These are phyloP conservation scores for Trichoderma erinaceum DNA, from an alignment of 495 filamentous ascomycete species.

Conservation along the genomic window DNA sequence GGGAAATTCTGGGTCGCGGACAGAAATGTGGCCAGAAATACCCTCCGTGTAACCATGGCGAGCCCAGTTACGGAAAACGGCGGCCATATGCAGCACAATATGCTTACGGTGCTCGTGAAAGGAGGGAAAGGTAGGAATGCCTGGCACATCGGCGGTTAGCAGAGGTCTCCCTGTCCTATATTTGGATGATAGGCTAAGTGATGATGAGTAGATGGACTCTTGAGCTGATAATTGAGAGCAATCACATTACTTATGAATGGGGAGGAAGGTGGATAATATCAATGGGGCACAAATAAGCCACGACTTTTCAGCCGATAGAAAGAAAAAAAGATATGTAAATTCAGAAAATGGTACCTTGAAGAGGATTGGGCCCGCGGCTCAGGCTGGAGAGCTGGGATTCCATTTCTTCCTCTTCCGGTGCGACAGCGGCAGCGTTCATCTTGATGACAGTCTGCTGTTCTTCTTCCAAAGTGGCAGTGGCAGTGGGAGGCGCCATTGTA, in stretches of 20 bases:
- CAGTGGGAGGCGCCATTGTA: constrained; percentile 5
- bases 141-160: constrained; percentile 2
- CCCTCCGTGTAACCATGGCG: constrained; percentile 51
- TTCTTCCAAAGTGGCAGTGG: constrained; percentile 7
- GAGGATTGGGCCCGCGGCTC: constrained; percentile 14
- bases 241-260: neutral
- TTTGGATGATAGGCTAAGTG: neutral
- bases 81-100: constrained; percentile 47
- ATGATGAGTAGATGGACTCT: neutral
- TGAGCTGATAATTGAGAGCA: neutral
- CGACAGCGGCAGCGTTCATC: neutral
- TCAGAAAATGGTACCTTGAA: constrained; percentile 2
- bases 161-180: no score
- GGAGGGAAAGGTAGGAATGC: constrained; percentile 26
- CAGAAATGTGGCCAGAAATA: constrained; percentile 52
- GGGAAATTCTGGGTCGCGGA: constrained; percentile 49
- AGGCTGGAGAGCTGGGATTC: neutral
- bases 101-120: constrained; percentile 30
- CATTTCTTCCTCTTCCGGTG: neutral
- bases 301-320: neutral
- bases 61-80: constrained; percentile 48
- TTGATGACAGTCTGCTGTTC: constrained; percentile 7
- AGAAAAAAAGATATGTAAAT: neutral
- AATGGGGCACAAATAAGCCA: neutral
- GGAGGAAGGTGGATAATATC: neutral